Conservation (phyloP, 768 basidiomycete species). For the Rhizopogon vesiculosus region DNA sequence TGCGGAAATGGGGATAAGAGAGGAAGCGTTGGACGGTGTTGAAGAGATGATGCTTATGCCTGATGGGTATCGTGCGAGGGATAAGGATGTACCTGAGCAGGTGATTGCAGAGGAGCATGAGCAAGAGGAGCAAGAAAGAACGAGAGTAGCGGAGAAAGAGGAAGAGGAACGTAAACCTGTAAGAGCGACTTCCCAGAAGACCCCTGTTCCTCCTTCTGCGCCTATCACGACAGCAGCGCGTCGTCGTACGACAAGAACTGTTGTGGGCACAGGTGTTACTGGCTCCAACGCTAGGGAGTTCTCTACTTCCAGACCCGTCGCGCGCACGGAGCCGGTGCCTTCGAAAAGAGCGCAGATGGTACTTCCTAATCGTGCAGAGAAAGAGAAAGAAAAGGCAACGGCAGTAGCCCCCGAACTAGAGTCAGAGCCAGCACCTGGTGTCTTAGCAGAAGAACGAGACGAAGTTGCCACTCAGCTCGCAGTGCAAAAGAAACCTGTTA, state of each 20-base stretch:
- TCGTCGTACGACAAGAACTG: slow-evolving; percentile 21
- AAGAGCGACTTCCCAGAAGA: not conserved
- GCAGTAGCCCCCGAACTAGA: not conserved
- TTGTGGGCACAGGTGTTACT: not conserved
- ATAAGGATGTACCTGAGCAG: slow-evolving; percentile 2
- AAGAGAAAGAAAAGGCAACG: slow-evolving; percentile 2
- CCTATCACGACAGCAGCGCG: slow-evolving; percentile 8
- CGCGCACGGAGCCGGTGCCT: not conserved
- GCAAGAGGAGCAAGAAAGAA: slow-evolving; percentile 3
- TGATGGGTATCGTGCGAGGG: slow-evolving; percentile 14
- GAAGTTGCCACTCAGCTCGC: not conserved
- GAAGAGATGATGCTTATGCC: slow-evolving; percentile 28
- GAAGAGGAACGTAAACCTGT: slow-evolving; percentile 6
- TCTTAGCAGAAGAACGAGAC: not conserved
- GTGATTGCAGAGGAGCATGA: slow-evolving; percentile 3
- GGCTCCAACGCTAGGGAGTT: not conserved
- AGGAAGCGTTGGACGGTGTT: slow-evolving; percentile 20
- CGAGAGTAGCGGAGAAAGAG: slow-evolving; percentile 4
- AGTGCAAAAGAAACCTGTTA: not conserved
- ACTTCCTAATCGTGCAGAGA: not conserved
- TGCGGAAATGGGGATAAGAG: slow-evolving; percentile 22
- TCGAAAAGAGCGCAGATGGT: slow-evolving; percentile 2
- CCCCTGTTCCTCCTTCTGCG: not conserved
- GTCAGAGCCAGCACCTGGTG: not conserved
- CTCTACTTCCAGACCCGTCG: not conserved